Conservation (phyloP, 140 eudicot genomes). For the Senecio squalidus region DNA sequence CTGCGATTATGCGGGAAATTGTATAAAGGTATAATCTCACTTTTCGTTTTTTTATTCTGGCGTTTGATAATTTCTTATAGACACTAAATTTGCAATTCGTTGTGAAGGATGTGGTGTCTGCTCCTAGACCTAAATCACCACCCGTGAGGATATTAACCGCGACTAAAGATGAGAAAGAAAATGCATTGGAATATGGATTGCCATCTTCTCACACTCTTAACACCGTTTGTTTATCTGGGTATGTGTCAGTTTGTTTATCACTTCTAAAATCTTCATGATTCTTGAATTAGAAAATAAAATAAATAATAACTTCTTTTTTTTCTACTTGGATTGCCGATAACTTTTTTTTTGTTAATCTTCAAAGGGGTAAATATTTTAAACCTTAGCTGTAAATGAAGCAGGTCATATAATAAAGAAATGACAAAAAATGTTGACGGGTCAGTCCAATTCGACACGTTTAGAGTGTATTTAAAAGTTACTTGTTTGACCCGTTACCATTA, state of each 20-base stretch:
- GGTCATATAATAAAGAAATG: no score
- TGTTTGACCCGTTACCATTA: no score
- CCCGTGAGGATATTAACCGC: conserved; percentile 81
- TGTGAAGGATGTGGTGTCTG: conserved; percentile 87
- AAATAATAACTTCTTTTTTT: no score
- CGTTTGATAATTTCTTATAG: not conserved
- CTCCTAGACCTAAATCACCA: conserved; percentile 89
- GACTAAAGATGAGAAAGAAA: conserved; percentile 89
- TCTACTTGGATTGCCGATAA: no score
- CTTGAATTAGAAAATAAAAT: not conserved
- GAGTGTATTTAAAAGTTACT: no score
- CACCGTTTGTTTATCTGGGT: conserved; percentile 90
- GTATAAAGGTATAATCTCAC: conserved; percentile 56
- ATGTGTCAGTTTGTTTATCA: not conserved
- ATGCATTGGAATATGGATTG: conserved; percentile 93
- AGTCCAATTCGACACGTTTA: no score
- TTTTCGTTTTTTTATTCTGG: not conserved
- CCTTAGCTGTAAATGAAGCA: no score
- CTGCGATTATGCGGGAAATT: conserved; percentile 88
- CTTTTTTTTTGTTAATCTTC: no score
- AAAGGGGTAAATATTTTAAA: no score
- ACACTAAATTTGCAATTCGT: conserved; percentile 1
- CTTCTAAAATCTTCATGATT: not conserved
- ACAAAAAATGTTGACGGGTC: no score
- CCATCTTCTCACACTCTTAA: conserved; percentile 98